Percentiles rank a stretch among this genome's conserved stretches.
Conservation (phyloP, 169 alveolate genomes). For the Babesia bigemina region DNA sequence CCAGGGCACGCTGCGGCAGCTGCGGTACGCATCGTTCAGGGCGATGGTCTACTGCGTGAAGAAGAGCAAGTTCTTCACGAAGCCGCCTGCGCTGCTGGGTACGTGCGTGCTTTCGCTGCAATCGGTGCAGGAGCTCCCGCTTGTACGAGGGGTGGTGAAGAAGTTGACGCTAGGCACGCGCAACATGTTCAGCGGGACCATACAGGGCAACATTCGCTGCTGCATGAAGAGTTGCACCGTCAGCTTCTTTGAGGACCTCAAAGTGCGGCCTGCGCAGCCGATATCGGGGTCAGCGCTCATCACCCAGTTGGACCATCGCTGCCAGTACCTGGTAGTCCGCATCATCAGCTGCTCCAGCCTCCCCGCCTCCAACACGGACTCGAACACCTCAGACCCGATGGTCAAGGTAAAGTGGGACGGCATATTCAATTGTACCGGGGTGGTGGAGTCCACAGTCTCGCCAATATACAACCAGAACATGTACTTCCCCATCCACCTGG, state of each 20-base stretch:
- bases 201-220: conserved; percentile 78
- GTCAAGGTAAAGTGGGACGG: conserved; percentile 89
- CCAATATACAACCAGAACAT: conserved; percentile 84
- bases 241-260: conserved; percentile 39
- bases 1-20: conserved; percentile 76
- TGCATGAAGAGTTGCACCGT: conserved; percentile 71
- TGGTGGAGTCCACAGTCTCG: conserved; percentile 68
- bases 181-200: conserved; percentile 76
- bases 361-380: conserved; percentile 80
- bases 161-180: conserved; percentile 74
- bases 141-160: conserved; percentile 64
- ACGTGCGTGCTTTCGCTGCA: conserved; percentile 50
- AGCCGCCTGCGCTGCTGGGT: conserved; percentile 50
- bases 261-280: conserved; percentile 51
- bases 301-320: conserved; percentile 41
- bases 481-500: conserved; percentile 84
- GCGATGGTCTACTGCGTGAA: conserved; percentile 63
- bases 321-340: conserved; percentile 61
- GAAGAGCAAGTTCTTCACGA: conserved; percentile 10
- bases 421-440: conserved; percentile 75
- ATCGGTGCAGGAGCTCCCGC: conserved; percentile 58
- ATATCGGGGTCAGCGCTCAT: conserved; percentile 49
- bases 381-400: conserved; percentile 81
- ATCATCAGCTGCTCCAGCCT: conserved; percentile 80
- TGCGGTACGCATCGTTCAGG: conserved; percentile 72